These are phyloP conservation scores for Aspergillus flavus DNA, from an alignment of 2,329 filamentous ascomycete species.

Conservation along the genomic window DNA sequence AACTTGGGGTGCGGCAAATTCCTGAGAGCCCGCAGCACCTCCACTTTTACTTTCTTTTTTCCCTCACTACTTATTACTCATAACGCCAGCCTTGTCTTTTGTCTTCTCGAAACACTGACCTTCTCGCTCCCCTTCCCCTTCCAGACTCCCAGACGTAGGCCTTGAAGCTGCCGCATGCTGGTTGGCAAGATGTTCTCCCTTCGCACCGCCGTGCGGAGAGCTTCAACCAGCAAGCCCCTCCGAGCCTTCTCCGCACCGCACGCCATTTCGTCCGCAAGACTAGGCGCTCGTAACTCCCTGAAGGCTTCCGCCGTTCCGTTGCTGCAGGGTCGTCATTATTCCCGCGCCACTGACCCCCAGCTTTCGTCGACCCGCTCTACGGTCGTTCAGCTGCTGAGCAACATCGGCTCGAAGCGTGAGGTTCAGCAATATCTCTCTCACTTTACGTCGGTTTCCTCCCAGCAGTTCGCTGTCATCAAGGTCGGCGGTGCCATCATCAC, in stretches of 20 bases:
- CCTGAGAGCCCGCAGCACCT: slow-evolving; percentile 12
- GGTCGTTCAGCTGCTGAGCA: slow-evolving; percentile 88
- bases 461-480: slow-evolving; percentile 98
- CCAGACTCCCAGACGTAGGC: slow-evolving; percentile 22
- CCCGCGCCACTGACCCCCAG: slow-evolving; percentile 52
- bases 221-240: slow-evolving; percentile 43
- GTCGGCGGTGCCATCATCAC: slow-evolving; percentile 95
- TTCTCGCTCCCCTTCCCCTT: slow-evolving; percentile 10
- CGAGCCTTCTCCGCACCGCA: slow-evolving; percentile 44
- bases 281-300: slow-evolving; percentile 28
- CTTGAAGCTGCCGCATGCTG: slow-evolving; percentile 45
- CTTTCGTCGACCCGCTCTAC: slow-evolving; percentile 70
- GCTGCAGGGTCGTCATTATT: slow-evolving; percentile 46
- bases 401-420: slow-evolving; percentile 93
- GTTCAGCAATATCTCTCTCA: slow-evolving; percentile 97
- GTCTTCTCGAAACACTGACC: slow-evolving; percentile 7
- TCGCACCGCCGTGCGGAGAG: slow-evolving; percentile 49
- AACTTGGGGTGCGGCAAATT: slow-evolving; percentile 12
- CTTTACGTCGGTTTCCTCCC: slow-evolving; percentile 93
- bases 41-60: slow-evolving; percentile 26
- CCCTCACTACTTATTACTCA: slow-evolving; percentile 16
- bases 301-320: slow-evolving; percentile 30
- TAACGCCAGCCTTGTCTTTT: slow-evolving; percentile 6
- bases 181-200: slow-evolving; percentile 46
- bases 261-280: slow-evolving; percentile 33